Base-by-base conservation (phyloP, 2,329 filamentous ascomycete species). In the Tolypocladium pustulatum region DNA sequence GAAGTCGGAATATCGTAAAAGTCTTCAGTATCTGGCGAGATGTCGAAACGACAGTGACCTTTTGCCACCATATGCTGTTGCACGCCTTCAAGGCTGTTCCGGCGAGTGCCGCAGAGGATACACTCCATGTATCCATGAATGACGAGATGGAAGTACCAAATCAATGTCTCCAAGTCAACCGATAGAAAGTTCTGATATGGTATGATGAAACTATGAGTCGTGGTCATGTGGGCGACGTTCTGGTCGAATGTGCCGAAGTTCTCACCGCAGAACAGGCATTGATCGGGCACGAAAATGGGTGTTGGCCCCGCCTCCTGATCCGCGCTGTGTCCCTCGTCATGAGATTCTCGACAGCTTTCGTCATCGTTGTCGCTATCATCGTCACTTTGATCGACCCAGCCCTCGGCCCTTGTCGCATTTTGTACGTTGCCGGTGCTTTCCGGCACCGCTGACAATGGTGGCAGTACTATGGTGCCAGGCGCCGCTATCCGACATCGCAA, bases 21-120 rank as follows among this genome's bases (percentile, higher is more conserved):
- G 2, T 76, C 73, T 30, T 67, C 63, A 15, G 70, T 73, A 49
- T 79, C 75, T 0, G 71, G 68, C 9, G 66, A 59, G 0, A 76
- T 65, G 30, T 78, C 69, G 41, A 80, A 72, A 8, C 68, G 73
- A 62, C 78, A 81, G 59, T 82, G 78, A 0, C 77, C 73, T 51
- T 79, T 81, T 12, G 70, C 73, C 0, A 68, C 61, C 79, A 81
- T 82, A 60, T 82, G 81, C 34, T 81, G 77, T 55, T 78, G 78
- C 0, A 76, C 72, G 0, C 73, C 81, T 56, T 78, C 70, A 0
- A 72, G 68, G 0, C 75, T 78, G 2, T 65, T 66, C 36, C 77
- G 72, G 36, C 74, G 68, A 2, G 72, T 75, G 0, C 76, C 75
- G 63, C 81, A 84, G n/a, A 72, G 72, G 37, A 84, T 72, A 60